Evolutionary conservation across 495 filamentous ascomycete genomes (phyloP).

Genomic region (Bacidia gigantensis): DNA sequence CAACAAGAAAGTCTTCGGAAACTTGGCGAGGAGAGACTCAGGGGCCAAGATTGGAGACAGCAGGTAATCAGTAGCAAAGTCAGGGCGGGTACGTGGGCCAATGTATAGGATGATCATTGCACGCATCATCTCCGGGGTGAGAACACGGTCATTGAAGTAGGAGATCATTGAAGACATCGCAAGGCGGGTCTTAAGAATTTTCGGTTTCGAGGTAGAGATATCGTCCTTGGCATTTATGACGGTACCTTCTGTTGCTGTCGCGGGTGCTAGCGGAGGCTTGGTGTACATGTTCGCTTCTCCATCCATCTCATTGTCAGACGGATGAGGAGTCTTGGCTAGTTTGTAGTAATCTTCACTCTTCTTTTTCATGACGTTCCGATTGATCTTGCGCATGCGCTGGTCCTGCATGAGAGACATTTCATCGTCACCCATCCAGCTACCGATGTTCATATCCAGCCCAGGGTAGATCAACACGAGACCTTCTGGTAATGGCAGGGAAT

Average conservation of each 20-base stretch:
- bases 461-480: constrained; percentile 83
- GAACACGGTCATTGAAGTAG: constrained; percentile 89
- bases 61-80: constrained; percentile 82
- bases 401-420: constrained; percentile 91
- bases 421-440: constrained; percentile 99
- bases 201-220: constrained; percentile 37
- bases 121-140: constrained; percentile 96
- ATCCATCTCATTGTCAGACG: constrained; percentile 46
- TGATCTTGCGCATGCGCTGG: constrained; percentile 59
- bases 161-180: constrained; percentile 94
- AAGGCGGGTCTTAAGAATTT: constrained; percentile 69
- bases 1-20: constrained; percentile 85
- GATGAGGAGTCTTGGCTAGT: constrained; percentile 51
- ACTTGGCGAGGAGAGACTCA: constrained; percentile 61
- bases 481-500: constrained; percentile 57
- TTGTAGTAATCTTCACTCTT: constrained; percentile 61
- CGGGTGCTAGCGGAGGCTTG: constrained; percentile 9
- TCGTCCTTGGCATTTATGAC: constrained; percentile 20
- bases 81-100: constrained; percentile 80
- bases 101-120: constrained; percentile 98
- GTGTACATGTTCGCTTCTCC: neutral
- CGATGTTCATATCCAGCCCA: constrained; percentile 83
- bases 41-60: constrained; percentile 83
- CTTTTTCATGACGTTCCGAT: constrained; percentile 56
- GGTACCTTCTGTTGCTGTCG: constrained; percentile 20